Evolutionary conservation across 2,329 filamentous ascomycete species (phyloP).

Genomic region (Thyridium curvatum): DNA sequence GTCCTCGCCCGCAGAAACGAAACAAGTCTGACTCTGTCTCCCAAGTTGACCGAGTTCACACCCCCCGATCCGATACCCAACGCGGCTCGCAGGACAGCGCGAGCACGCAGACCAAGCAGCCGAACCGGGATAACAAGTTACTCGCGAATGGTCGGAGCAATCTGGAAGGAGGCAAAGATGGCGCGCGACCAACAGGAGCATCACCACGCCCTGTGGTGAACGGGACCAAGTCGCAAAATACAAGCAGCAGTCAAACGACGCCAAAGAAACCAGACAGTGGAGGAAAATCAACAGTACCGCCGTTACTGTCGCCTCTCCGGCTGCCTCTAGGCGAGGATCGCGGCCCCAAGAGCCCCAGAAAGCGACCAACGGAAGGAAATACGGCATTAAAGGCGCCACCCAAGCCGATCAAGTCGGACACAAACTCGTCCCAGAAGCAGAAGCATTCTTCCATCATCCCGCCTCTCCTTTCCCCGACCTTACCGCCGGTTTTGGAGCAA

Average conservation of each 20-base stretch:
- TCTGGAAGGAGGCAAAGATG: too few relatives aligned
- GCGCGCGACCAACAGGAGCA: neutral
- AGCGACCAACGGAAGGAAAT: conserved; percentile 26
- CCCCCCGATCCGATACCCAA: conserved; percentile 2
- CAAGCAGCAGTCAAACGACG: conserved; percentile 27
- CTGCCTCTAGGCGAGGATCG: conserved; percentile 34
- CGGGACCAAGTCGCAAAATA: conserved; percentile 27
- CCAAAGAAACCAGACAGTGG: conserved; percentile 27
- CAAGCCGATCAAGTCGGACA: conserved; percentile 17
- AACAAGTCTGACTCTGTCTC: conserved; percentile 28
- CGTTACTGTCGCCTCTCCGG: conserved; percentile 45
- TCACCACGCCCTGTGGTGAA: conserved; percentile 23
- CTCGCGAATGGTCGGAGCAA: neutral
- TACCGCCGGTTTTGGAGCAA: conserved; percentile 45
- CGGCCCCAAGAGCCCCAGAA: conserved; percentile 12
- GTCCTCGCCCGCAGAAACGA: conserved; percentile 38
- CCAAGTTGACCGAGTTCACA: conserved; percentile 8
- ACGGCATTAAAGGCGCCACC: conserved; percentile 12
- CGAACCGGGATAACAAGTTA: neutral
- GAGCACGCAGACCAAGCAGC: conserved; percentile 6
- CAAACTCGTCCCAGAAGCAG: conserved; percentile 28
- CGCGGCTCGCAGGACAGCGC: conserved; percentile 4
- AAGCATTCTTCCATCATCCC: conserved; percentile 34
- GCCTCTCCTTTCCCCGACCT: conserved; percentile 47
- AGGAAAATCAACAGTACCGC: conserved; percentile 37